phyloP scores from a whole-genome alignment of 306 rosid genomes.

The Castanospermum australe region DNA sequence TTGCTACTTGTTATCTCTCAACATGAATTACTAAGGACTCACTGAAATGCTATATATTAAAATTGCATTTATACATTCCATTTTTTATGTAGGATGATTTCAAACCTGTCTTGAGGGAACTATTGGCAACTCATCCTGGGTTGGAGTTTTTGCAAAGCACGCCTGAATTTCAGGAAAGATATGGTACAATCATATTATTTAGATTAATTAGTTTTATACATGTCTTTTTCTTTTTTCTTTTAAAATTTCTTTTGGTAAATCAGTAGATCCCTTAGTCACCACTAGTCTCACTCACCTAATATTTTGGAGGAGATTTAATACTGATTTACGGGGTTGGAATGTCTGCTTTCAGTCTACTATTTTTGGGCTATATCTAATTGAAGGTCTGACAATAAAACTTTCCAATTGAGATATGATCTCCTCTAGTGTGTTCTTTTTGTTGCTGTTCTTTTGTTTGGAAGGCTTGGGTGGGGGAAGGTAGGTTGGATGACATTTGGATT shows the following conservation, averaged over 20 bases:
- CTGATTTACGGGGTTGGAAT: slow-evolving; percentile 8
- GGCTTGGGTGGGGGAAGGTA: not conserved
- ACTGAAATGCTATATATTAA: not conserved
- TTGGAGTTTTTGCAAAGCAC: slow-evolving; percentile 72
- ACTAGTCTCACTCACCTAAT: not conserved
- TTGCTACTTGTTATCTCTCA: slow-evolving; percentile 19
- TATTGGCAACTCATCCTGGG: slow-evolving; percentile 69
- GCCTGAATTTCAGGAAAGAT: slow-evolving; percentile 82
- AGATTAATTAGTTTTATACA: not conserved
- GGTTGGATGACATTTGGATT: slow-evolving; percentile 6
- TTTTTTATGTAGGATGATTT: slow-evolving; percentile 61
- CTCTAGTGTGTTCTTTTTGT: not conserved
- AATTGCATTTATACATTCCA: not conserved
- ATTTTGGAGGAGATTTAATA: not conserved
- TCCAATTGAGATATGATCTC: slow-evolving; percentile 17
- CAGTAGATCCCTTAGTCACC: slow-evolving; percentile 5
- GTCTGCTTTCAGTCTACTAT: not conserved
- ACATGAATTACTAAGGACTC: slow-evolving; percentile 1
- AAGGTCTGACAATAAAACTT: not conserved
- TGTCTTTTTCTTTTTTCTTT: not conserved
- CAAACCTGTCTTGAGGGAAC: slow-evolving; percentile 67
- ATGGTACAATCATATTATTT: slow-evolving; percentile 44
- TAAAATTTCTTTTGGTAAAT: not conserved
- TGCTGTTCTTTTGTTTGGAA: not conserved
- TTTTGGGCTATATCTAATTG: slow-evolving; percentile 17